Base-by-base conservation (phyloP, 2,329 filamentous ascomycete species). In the Fusarium sp. region DNA sequence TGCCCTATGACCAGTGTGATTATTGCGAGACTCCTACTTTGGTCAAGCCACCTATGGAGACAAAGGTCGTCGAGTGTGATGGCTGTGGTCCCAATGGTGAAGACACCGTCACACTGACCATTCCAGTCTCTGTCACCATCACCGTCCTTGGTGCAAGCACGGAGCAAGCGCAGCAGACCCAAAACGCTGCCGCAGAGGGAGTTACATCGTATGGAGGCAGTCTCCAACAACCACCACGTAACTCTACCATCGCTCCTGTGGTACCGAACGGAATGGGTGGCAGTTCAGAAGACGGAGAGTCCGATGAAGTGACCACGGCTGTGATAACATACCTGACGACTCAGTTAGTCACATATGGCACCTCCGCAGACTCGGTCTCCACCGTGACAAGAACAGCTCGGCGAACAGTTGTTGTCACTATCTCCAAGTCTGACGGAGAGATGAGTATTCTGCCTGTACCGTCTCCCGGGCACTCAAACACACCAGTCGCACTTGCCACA, bases 71-170 rank as follows among this genome's bases (percentile, higher is more conserved):
- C 1, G 46, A 69, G 16, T 75, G 73, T 40, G 56, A 70, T 13
- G 63, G 51, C n/a, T 75, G 73, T 15, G 73, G 73, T 3, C 42
- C 50, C 15, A 47, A 59, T n/a, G 73, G 73, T 8, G 63, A 74
- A 44, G 65, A 57, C 11, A 59, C 40, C 2, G 67, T 74, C n/a
- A 74, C 73, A 4, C 26, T 75, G 33, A 75, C 73, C 31, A 49
- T 75, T 10, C 73, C 73, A 2, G 31, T 72, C 5, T 55, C 71
- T 12, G 33, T 63, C 12, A 51, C 50, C 6, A 47, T 60, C 11
- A 51, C 59, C 11, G 34, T 49, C 2, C 36, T 52, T 28, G 47
- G 38, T 13, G 18, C 40, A 26, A 56, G 38, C 18, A 38, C 52
- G 45, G 51, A 20, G 5, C 50, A 57, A 40, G 23, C 38, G 28